Base-by-base conservation (phyloP, 2,329 filamentous ascomycete species). In the Akanthomyces muscarius region DNA sequence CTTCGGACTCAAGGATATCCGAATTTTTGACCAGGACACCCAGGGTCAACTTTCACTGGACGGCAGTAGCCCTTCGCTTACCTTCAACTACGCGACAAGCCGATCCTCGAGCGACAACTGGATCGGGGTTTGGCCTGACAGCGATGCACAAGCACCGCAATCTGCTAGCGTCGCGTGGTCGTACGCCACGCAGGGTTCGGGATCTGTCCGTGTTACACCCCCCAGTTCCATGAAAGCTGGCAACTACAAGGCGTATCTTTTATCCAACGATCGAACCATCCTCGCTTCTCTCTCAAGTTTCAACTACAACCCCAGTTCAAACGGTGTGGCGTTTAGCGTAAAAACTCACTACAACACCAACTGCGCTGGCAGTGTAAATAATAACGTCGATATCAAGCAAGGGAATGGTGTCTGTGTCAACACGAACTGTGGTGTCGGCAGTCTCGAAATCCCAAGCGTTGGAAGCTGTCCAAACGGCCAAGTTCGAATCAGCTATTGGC, bases 401-500 rank as follows among this genome's bases (percentile, higher is more conserved):
- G 59, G 59, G 42, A 38, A 55, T n/a, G 59, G 59, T 51, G 13
- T 48, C 11, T 61, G 59, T 16, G 50, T 61, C 2, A 61, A 61
- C 30, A 54, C 59, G 14, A 48, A 48, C 51, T 61, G 59, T 23
- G 52, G 44, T 7, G 59, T 61, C 16, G 59, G 50, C 4, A 61
- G 59, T 16, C 50, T 61, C 3, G 61, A 63, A 1, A 57, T 63
- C 21, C 23, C 30, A 0, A 8, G 8, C 10, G 38, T n/a, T 11
- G 61, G 61, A 7, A 63, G 25, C 61, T 63, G 61, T 28, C 61
- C 61, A 10, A 38, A 21, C 16, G 61, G 61, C 38, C 53, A 58
- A 23, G 45, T 63, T 2, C 53, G 54, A 6, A 50, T 63, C 10
- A 63, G 61, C 47, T 63, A 63, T 25, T 63, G 61, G 61, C 53